These are phyloP conservation scores for Solanum chmielewskii DNA, from an alignment of 257 asterid genomes.

Conservation along the genomic window DNA sequence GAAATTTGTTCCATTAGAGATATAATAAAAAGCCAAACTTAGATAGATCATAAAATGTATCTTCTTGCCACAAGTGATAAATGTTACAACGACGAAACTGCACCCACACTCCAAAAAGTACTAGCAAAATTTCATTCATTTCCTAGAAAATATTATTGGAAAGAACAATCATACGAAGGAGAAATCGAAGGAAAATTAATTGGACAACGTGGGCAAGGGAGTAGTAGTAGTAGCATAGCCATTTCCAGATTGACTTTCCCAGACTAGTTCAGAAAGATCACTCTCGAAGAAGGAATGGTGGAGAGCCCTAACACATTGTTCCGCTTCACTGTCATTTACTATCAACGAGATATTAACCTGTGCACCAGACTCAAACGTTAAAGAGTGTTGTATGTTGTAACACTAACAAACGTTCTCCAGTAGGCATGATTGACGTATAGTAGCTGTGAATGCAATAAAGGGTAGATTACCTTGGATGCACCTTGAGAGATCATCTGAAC, in stretches of 20 bases:
- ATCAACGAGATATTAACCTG: constrained; percentile 73
- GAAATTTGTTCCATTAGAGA: neutral
- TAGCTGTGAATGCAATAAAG: neutral
- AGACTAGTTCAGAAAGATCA: constrained; percentile 27
- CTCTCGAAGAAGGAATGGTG: constrained; percentile 64
- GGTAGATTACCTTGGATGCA: constrained; percentile 39
- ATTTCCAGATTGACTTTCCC: constrained; percentile 25
- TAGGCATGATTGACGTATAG: neutral
- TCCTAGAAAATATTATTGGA: neutral
- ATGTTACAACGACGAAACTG: neutral
- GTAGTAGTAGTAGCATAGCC: constrained; percentile 5
- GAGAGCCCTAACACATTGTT: constrained; percentile 65
- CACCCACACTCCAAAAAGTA: neutral
- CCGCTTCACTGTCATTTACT: constrained; percentile 78
- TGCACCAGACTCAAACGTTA: neutral
- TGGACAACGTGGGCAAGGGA: neutral
- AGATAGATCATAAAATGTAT: neutral
- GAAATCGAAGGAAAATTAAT: neutral
- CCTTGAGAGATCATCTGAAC: constrained; percentile 95
- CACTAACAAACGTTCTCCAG: neutral
- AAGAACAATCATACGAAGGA: neutral
- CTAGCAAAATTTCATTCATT: neutral
- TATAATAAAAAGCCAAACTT: neutral
- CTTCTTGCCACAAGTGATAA: neutral
- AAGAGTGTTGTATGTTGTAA: neutral